A percentile compares a stretch with the other conserved stretches of the same genome.
Conservation (phyloP, 2,329 filamentous ascomycete genomes). For the Tolypocladium paradoxum region DNA sequence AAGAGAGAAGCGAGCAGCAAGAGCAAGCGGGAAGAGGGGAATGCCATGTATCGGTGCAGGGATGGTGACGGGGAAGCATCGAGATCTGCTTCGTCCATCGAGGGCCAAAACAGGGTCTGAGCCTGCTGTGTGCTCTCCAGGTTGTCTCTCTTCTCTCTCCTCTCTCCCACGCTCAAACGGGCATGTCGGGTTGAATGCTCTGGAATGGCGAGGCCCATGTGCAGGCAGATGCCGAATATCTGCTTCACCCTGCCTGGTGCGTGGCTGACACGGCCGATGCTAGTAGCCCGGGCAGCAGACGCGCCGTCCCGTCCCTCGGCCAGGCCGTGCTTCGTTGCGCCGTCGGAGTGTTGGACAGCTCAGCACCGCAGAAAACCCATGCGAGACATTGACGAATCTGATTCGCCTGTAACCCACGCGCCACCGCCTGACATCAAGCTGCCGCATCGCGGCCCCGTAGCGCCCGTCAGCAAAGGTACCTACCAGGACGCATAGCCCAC, state of each 20-base stretch:
- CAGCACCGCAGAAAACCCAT: too few species aligned
- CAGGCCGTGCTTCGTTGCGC: neutral
- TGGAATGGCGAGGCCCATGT: neutral
- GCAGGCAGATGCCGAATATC: neutral
- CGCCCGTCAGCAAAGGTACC: too few species aligned
- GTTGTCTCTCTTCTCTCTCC: neutral
- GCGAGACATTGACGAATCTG: neutral
- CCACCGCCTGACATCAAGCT: neutral
- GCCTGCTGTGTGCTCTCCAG: neutral
- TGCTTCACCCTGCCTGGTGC: neutral
- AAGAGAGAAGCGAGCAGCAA: neutral
- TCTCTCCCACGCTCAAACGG: neutral
- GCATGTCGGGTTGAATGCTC: neutral
- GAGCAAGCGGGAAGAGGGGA: neutral
- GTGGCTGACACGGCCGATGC: neutral
- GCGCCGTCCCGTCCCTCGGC: neutral
- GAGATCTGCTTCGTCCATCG: neutral
- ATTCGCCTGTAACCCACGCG: neutral
- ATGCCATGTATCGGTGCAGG: neutral
- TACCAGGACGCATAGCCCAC: too few species aligned
- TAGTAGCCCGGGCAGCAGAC: neutral
- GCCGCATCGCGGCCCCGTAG: neutral
- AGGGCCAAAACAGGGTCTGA: neutral
- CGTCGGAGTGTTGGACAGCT: too few species aligned
- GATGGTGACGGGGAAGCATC: neutral